A percentile compares a stretch with the other conserved stretches of the same genome.
Evolutionary conservation across 2,329 filamentous ascomycete genomes (phyloP).

Genomic region (Fusarium lyarnte): DNA sequence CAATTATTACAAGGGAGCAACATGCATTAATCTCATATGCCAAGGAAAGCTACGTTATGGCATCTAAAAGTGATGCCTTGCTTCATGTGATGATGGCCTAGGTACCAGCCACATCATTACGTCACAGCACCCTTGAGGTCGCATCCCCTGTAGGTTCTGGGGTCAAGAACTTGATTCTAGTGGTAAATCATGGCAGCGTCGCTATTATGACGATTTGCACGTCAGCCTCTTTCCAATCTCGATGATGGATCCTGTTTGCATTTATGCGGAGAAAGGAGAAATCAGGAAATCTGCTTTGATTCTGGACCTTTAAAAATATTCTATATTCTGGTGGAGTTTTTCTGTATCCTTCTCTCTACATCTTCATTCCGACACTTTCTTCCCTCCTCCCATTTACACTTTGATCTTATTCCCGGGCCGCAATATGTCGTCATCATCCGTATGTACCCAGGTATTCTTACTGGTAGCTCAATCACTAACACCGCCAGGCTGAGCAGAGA

Average conservation of each 20-base stretch:
- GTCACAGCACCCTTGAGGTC: background rate
- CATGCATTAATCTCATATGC: background rate
- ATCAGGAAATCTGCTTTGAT: slow-evolving; percentile 5
- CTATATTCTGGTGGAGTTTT: slow-evolving; percentile 13
- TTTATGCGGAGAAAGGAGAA: slow-evolving; percentile 1
- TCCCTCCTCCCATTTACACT: background rate
- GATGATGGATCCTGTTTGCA: slow-evolving; percentile 14
- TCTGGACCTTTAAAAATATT: slow-evolving; percentile 13
- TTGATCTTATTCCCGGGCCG: slow-evolving; percentile 2
- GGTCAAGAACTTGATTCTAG: slow-evolving; percentile 17
- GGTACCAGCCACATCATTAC: slow-evolving; percentile 5
- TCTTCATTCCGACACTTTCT: background rate
- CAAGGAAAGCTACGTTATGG: background rate
- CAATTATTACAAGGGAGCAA: background rate
- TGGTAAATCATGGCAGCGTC: slow-evolving; percentile 22
- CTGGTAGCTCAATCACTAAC: background rate
- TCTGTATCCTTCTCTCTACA: slow-evolving; percentile 26
- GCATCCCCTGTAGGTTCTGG: background rate
- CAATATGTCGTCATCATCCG: slow-evolving; percentile 29
- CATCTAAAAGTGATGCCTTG: background rate
- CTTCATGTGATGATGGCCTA: background rate
- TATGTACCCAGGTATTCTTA: background rate
- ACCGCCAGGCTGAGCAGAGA: slow-evolving; percentile 17
- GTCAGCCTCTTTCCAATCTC: slow-evolving; percentile 25
- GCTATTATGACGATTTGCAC: slow-evolving; percentile 30